phyloP scores from a whole-genome alignment of 805 yeast genomes.

The Diddensiella transvaalensis region DNA sequence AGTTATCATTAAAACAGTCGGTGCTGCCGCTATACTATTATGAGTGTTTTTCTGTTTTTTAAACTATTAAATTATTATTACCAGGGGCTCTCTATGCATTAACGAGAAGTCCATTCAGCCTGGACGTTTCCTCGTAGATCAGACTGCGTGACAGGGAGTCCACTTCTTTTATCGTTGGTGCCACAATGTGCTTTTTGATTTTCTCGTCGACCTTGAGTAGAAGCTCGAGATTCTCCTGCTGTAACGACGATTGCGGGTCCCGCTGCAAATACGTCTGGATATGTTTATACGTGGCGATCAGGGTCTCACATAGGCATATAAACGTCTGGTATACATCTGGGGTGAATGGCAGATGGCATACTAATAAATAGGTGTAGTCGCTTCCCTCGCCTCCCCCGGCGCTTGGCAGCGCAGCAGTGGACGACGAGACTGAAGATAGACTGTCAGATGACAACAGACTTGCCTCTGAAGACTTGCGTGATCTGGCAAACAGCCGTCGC shows the following conservation, averaged over 20 bases:
- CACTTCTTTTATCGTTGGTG: constrained; percentile 25
- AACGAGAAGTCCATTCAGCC: constrained; percentile 20
- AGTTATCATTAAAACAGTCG: background rate
- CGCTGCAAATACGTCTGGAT: constrained; percentile 9
- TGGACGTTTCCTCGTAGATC: constrained; percentile 22
- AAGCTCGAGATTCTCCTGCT: constrained; percentile 20
- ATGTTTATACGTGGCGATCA: constrained; percentile 23
- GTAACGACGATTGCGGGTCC: background rate
- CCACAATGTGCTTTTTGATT: constrained; percentile 19
- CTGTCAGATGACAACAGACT: background rate
- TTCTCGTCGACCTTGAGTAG: constrained; percentile 24
- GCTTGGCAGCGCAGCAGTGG: too few species aligned
- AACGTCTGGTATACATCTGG: constrained; percentile 30
- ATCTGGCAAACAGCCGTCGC: constrained; percentile 19
- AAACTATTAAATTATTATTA: background rate
- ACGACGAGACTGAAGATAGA: constrained; percentile 1
- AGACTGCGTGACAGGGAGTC: constrained; percentile 20
- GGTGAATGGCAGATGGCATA: constrained; percentile 26
- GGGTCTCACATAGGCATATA: constrained; percentile 24
- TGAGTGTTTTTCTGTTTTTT: background rate
- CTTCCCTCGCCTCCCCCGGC: too few species aligned
- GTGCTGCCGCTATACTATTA: background rate
- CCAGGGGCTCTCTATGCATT: too few species aligned
- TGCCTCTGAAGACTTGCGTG: constrained; percentile 22
- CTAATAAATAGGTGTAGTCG: constrained; percentile 21